A percentile compares a stretch with the other conserved stretches of the same genome.
Conservation (phyloP, 1,284 basidiomycete genomes). For the Ustilago sp. region DNA sequence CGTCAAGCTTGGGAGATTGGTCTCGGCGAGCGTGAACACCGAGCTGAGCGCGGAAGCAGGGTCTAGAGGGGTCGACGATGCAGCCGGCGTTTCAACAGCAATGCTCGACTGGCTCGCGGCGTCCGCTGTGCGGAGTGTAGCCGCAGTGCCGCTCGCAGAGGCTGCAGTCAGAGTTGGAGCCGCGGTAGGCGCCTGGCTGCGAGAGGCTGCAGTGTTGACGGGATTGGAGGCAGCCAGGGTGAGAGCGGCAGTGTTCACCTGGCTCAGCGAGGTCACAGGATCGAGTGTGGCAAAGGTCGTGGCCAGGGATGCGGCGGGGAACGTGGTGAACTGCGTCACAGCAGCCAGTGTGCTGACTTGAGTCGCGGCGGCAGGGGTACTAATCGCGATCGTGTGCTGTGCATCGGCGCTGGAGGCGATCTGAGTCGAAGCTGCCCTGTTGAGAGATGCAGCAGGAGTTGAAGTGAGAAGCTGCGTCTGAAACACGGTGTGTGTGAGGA, state of each 20-base stretch:
- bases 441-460: conserved; percentile 9
- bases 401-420: not conserved
- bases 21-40: not conserved
- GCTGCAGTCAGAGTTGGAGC: not conserved
- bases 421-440: conserved; percentile 6
- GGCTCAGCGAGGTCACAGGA: not conserved
- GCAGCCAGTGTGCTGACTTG: not conserved
- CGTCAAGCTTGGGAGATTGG: not conserved
- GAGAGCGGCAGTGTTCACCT: conserved; percentile 1
- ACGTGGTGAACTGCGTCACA: not conserved
- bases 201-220: not conserved
- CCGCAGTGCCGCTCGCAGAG: not conserved
- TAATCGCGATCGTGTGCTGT: not conserved
- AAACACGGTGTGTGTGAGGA: not conserved
- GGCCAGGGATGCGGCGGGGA: not conserved
- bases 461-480: not conserved
- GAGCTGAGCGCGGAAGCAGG: not conserved
- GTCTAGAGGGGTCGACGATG: not conserved
- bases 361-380: not conserved
- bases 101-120: not conserved
- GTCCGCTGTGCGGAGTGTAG: not conserved
- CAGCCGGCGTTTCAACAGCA: not conserved
- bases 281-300: not conserved
- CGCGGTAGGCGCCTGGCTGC: not conserved
- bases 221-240: not conserved